Evolutionary conservation across 108 stramenopile genomes (phyloP).

Genomic region (Cyclostephanos invisitatus): DNA sequence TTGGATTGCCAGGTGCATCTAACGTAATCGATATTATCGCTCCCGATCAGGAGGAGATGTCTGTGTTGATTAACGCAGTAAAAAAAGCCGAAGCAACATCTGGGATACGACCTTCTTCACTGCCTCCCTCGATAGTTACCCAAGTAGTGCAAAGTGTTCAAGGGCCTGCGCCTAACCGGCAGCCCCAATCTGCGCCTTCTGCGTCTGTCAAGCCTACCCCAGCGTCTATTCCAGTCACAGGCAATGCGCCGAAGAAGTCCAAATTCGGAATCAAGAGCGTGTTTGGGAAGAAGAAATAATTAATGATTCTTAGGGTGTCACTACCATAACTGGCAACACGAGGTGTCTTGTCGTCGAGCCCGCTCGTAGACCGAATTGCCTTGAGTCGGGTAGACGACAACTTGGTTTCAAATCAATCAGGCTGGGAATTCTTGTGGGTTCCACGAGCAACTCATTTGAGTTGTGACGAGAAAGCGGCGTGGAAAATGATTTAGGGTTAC

Average conservation of each 20-base stretch:
- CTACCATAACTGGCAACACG: too few relatives aligned
- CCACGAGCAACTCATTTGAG: too few relatives aligned
- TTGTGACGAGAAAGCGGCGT: too few relatives aligned
- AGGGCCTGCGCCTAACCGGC: not conserved
- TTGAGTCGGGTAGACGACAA: too few relatives aligned
- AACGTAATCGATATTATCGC: constrained; percentile 23
- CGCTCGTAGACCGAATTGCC: too few relatives aligned
- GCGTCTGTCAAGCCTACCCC: not conserved
- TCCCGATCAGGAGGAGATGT: not conserved
- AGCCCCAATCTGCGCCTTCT: not conserved
- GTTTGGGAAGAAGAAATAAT: constrained; percentile 16
- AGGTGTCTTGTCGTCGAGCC: too few relatives aligned
- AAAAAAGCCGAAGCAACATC: not conserved
- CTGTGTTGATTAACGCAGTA: not conserved
- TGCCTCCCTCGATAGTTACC: not conserved
- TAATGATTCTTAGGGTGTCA: not conserved
- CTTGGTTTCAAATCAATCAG: too few relatives aligned
- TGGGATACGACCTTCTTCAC: not conserved
- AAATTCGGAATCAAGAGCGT: constrained; percentile 4
- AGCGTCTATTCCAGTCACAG: not conserved
- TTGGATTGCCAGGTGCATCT: not conserved
- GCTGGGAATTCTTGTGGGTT: too few relatives aligned
- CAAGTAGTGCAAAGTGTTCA: not conserved
- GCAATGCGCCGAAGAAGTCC: not conserved
- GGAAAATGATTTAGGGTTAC: too few relatives aligned